Conservation (phyloP, 2,329 filamentous ascomycete genomes). For the Xylaria sp. region DNA sequence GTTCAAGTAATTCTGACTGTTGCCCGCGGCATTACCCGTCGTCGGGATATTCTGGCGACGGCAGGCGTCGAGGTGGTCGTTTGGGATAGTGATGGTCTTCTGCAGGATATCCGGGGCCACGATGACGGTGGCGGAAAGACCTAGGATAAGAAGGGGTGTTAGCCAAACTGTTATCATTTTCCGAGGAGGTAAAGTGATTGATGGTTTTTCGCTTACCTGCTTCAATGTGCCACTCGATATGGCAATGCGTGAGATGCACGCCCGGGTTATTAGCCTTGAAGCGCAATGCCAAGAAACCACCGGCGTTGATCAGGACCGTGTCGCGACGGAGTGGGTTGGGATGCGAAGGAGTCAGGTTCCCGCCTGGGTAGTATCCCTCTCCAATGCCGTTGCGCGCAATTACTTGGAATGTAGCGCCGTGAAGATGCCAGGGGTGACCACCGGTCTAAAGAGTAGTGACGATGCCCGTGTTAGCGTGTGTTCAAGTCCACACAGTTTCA, state of each 20-base stretch:
- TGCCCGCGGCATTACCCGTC: constrained; percentile 28
- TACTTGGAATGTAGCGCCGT: constrained; percentile 29
- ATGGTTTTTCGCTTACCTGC: constrained; percentile 21
- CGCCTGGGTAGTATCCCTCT: constrained; percentile 23
- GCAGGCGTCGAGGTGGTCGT: constrained; percentile 26
- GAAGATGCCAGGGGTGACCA: constrained; percentile 32
- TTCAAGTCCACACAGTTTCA: not conserved
- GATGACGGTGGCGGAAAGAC: constrained; percentile 29
- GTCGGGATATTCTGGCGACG: constrained; percentile 29
- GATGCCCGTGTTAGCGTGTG: not conserved
- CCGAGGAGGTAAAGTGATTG: not conserved
- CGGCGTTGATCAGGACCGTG: constrained; percentile 31
- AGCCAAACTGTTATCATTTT: not conserved
- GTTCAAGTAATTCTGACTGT: constrained; percentile 14
- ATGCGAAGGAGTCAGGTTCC: constrained; percentile 6
- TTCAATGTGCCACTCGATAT: constrained; percentile 35
- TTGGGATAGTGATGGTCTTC: constrained; percentile 20
- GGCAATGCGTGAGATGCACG: constrained; percentile 32
- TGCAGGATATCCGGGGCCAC: constrained; percentile 29
- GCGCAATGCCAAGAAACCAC: constrained; percentile 25
- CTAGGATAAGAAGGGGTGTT: constrained; percentile 7
- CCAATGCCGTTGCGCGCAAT: constrained; percentile 18
- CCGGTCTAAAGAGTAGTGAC: constrained; percentile 14
- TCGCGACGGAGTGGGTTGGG: constrained; percentile 34
- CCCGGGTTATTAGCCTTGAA: constrained; percentile 33